Base-by-base conservation (phyloP, 768 basidiomycete genomes). In the Lentinula sp. region DNA sequence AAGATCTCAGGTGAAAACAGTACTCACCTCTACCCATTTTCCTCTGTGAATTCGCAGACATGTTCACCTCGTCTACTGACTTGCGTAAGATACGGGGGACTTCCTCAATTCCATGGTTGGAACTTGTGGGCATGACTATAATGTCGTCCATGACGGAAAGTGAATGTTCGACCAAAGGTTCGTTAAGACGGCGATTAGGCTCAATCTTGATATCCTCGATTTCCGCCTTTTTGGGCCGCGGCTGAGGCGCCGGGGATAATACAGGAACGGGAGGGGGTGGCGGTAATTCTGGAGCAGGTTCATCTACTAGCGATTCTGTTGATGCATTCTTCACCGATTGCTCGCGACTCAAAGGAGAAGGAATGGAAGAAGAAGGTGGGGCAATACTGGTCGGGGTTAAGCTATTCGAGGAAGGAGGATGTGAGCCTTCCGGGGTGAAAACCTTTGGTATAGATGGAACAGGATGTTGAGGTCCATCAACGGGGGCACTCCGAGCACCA, bases 271-370 rank as follows among this genome's bases (percentile, higher is more conserved):
- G 45, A 48, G 35, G 28, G 16, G 57, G 21, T 16, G 57, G 48
- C 18, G 43, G 37, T 32, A 34, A 9, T 8, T 32, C 35, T 32
- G 50, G 6, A 15, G 40, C 18, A 60, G 49, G 28, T 32, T 52
- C 59, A 28, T 60, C 59, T 21, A 60, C 59, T 1, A 60, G 48
- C 11, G 59, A 60, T 18, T 51, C 40, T 51, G 13, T 59, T 59
- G 35, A 55, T 34, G 48, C n/a, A n/a, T 61, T 62, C 28, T 63
- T 45, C 23, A 52, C 16, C n/a, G 45, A 46, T 46, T 18, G 62
- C 5, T 61, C 74, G 69, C 76, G 70, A 63, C 75, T 73, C 5
- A 76, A 64, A 55, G 75, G 75, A 4, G 73, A 63, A 61, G 53
- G 61, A 51, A 1, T 52, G 62, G 55, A 60, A 34, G 40, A 49